Evolutionary conservation across 345 rosid species (phyloP).

Genomic region (Lepidium aucheri): DNA sequence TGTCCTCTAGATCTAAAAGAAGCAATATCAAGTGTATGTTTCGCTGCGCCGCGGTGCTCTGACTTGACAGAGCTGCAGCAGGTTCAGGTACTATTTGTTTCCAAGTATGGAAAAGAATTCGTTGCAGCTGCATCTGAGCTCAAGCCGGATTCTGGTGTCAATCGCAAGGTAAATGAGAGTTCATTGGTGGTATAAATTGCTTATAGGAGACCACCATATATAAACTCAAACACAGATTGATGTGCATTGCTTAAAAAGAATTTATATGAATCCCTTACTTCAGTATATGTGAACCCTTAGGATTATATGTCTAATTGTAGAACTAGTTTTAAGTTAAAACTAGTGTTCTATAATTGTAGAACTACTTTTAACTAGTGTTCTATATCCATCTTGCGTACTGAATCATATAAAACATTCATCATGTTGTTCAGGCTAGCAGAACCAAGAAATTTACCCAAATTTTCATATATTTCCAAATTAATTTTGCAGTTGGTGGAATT

Average conservation of each 20-base stretch:
- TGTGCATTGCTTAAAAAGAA: background rate
- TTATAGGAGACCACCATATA: background rate
- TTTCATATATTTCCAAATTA: background rate
- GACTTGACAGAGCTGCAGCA: conserved; percentile 88
- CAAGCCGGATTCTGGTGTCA: conserved; percentile 93
- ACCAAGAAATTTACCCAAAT: background rate
- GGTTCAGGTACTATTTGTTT: conserved; percentile 71
- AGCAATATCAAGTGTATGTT: conserved; percentile 87
- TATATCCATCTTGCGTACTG: background rate
- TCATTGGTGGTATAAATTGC: background rate
- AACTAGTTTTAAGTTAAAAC: background rate
- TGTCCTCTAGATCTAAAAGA: conserved; percentile 95
- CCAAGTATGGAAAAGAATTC: conserved; percentile 89
- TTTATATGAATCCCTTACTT: background rate
- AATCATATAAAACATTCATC: background rate
- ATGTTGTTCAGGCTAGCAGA: background rate
- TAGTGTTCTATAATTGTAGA: background rate
- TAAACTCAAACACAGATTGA: background rate
- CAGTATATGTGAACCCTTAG: background rate
- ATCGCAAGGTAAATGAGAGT: conserved; percentile 60
- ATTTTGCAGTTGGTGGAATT: conserved; percentile 72
- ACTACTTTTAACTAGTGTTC: background rate
- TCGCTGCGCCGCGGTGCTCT: conserved; percentile 98
- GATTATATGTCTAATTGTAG: background rate
- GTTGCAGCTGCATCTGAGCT: conserved; percentile 89